Base-by-base conservation (phyloP, 352 stramenopile species). In the Globisporangium emineosum region DNA sequence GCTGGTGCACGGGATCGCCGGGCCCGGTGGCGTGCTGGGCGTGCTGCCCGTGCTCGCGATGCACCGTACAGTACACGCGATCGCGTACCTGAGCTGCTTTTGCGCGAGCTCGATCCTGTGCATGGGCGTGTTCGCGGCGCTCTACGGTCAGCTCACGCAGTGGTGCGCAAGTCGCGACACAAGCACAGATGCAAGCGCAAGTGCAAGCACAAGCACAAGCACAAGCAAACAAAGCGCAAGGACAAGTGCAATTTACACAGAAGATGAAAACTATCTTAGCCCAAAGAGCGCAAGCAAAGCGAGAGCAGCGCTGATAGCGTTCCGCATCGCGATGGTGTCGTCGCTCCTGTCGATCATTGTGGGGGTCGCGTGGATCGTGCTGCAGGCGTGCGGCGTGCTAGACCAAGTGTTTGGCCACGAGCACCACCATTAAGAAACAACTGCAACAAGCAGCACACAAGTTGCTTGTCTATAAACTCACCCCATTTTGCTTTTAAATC, bases 1-100 rank as follows among this genome's bases (percentile, higher is more conserved):
- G 2, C 77, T 97, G 27, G 64, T 97, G 35, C 91, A 98, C 65
- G 93, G 93, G 21, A 65, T 96, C n/a, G 89, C 93, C 9, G 84
- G 84, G 3, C 81, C 84, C 0, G 84, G 84, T 13, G 82, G 78
- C 42, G 57, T 91, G 40, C 71, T 98, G 15, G 90, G 88, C 35
- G 83, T 98, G 17, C 76, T 97, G 7, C 93, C 93, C 2, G 89
- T 86, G 6, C 75, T 98, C 3, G 74, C 92, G 23, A 75, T 97
- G 66, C 79, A 90, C 33, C 54, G 21, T 57, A 58, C 50, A 0
- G 42, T 58, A 42, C 70, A 77, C 42, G 94, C 79, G 13, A 53
- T 88, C 7, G 33, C 91, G 8, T 98, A 97, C 75, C 70, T 98
- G 1, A 75, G 64, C 0, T 89, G 77, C 17, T 98, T 98, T 67